Percentiles rank a stretch among this genome's conserved stretches.
phyloP scores from a whole-genome alignment of 2,329 filamentous ascomycete genomes.

The Setomelanomma holmii region DNA sequence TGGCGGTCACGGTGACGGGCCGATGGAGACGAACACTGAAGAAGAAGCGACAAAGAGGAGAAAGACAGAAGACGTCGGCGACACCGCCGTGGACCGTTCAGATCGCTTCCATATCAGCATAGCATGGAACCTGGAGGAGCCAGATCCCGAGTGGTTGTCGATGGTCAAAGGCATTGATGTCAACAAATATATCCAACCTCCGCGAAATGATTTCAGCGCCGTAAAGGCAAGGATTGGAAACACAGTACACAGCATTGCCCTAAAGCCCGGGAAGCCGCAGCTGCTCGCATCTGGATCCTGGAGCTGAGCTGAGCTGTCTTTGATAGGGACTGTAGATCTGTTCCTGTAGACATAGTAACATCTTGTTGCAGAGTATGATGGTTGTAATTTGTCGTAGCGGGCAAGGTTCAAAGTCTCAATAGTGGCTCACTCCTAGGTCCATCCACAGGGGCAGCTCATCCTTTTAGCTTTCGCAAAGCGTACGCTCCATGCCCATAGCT shows the following conservation, averaged over 20 bases:
- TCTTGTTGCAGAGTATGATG: too few relatives aligned
- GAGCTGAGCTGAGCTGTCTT: conserved; percentile 24
- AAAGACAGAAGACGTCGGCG: conserved; percentile 11
- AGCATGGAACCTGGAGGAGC: conserved; percentile 69
- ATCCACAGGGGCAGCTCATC: too few relatives aligned
- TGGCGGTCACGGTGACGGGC: conserved; percentile 38
- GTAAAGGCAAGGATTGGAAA: conserved; percentile 60
- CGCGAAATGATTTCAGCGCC: conserved; percentile 44
- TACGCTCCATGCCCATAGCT: too few relatives aligned
- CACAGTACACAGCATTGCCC: conserved; percentile 39
- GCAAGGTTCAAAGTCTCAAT: too few relatives aligned
- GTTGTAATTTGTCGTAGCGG: too few relatives aligned
- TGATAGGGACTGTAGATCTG: too few relatives aligned
- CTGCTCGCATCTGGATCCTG: too few relatives aligned
- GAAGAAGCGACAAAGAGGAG: conserved; percentile 20
- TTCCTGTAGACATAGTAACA: too few relatives aligned
- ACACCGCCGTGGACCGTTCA: conserved; percentile 55
- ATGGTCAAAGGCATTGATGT: conserved; percentile 34
- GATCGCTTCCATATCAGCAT: conserved; percentile 85
- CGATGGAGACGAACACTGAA: conserved; percentile 26
- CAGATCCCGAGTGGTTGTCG: conserved; percentile 31
- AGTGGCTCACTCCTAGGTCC: too few relatives aligned
- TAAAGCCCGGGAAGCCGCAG: too few relatives aligned
- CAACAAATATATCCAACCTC: conserved; percentile 21
- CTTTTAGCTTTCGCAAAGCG: too few relatives aligned